Percentiles rank a stretch among this genome's conserved stretches.
phyloP scores from a whole-genome alignment of 1,284 basidiomycete species.

The Coniferiporia weirii region DNA sequence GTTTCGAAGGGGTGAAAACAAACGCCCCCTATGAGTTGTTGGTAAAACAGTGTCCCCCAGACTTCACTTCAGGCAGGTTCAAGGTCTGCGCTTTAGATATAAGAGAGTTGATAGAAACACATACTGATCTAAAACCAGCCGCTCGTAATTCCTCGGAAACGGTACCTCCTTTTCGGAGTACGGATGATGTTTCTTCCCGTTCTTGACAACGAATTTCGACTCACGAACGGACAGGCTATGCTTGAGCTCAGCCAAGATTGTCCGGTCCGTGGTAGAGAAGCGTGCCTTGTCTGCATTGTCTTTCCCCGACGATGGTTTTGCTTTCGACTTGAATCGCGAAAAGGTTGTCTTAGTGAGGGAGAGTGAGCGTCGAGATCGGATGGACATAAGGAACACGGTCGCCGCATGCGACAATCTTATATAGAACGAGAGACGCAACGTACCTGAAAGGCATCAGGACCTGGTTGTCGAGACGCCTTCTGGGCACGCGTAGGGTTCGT shows the following conservation, averaged over 20 bases:
- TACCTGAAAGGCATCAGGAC: neutral
- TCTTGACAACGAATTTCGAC: conserved; percentile 16
- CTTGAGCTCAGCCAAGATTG: conserved; percentile 7
- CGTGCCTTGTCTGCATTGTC: neutral
- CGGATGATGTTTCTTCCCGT: conserved; percentile 51
- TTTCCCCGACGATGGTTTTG: neutral
- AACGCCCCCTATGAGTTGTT: conserved; percentile 48
- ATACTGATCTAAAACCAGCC: conserved; percentile 57
- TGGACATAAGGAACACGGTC: neutral
- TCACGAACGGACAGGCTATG: conserved; percentile 4
- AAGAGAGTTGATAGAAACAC: conserved; percentile 28
- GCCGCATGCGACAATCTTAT: neutral
- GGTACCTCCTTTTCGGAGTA: conserved; percentile 47
- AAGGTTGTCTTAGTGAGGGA: neutral
- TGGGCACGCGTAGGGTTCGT: neutral
- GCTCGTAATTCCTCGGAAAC: conserved; percentile 61
- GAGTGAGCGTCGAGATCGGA: neutral
- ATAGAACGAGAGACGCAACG: neutral
- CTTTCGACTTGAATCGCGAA: neutral
- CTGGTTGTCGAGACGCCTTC: neutral
- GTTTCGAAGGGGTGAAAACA: conserved; percentile 58
- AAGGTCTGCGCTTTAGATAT: neutral
- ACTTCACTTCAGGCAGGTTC: conserved; percentile 43
- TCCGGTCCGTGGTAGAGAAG: conserved; percentile 7
- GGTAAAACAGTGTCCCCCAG: conserved; percentile 56